Percentiles rank a stretch among this genome's conserved stretches.
These are phyloP conservation scores for Boletus hoseneyae DNA, from an alignment of 1,284 basidiomycete genomes.

Conservation along the genomic window DNA sequence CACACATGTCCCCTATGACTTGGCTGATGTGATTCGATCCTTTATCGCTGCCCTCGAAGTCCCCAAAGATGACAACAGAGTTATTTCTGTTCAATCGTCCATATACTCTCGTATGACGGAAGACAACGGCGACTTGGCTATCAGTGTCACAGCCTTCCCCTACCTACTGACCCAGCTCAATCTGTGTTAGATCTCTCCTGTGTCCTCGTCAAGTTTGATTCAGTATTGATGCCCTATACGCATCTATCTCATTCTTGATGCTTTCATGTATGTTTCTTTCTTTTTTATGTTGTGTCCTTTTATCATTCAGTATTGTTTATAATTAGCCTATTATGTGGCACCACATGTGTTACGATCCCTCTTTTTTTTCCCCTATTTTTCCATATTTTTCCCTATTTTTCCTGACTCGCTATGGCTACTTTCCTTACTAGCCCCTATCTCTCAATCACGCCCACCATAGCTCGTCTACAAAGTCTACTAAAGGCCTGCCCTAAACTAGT, in stretches of 20 bases:
- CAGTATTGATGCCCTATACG: conserved; percentile 11
- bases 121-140: conserved; percentile 26
- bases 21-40: conserved; percentile 39
- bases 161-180: conserved; percentile 23
- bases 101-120: conserved; percentile 25
- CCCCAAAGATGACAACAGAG: conserved; percentile 41
- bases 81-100: conserved; percentile 48
- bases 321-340: conserved; percentile 2
- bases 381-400: too few species aligned
- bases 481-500: too few species aligned
- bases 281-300: background rate
- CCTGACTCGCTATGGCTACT: too few species aligned
- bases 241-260: conserved; percentile 6
- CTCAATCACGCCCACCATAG: too few species aligned
- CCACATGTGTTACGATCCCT: too few species aligned
- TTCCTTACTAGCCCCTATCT: too few species aligned
- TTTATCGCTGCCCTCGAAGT: conserved; percentile 61
- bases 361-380: too few species aligned
- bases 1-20: conserved; percentile 3
- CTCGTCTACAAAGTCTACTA: too few species aligned
- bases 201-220: background rate
- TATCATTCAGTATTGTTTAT: conserved; percentile 6
- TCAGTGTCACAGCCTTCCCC: conserved; percentile 30
- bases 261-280: conserved; percentile 14
- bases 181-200: conserved; percentile 8